Conservation (phyloP, 2,329 filamentous ascomycete genomes). For the Fusarium luffae region DNA sequence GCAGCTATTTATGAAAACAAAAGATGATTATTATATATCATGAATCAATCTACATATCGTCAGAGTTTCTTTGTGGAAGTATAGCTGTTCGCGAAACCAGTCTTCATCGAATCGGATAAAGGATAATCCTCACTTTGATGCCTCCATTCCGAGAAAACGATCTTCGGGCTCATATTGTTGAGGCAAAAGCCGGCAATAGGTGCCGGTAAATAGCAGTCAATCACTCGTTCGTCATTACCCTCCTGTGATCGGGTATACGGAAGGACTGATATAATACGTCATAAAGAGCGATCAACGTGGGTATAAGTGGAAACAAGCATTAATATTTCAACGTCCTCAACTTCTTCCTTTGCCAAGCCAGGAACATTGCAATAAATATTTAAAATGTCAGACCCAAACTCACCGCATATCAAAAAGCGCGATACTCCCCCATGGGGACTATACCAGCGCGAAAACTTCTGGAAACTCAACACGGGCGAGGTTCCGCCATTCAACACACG, state of each 20-base stretch:
- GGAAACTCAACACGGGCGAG: slow-evolving; percentile 6
- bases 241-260: not conserved
- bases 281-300: not conserved
- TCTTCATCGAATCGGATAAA: not conserved
- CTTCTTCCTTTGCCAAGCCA: not conserved
- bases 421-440: slow-evolving; percentile 14
- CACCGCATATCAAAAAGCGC: slow-evolving; percentile 1
- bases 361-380: rapidly evolving
- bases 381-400: slow-evolving; percentile 3
- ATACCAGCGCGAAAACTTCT: slow-evolving; percentile 20
- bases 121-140: not conserved
- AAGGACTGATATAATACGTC: not conserved
- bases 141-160: too few relatives aligned
- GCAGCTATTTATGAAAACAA: too few relatives aligned
- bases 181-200: not conserved
- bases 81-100: too few relatives aligned
- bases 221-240: slow-evolving; percentile 10
- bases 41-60: not conserved
- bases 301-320: not conserved
- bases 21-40: not conserved
- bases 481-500: slow-evolving; percentile 17
- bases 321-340: rapidly evolving
- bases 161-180: too few relatives aligned
- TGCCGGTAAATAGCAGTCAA: not conserved
- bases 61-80: rapidly evolving